A percentile compares a stretch with the other conserved stretches of the same genome.
phyloP scores from a whole-genome alignment of 805 yeast species.

The Gaillardinia entomophila region DNA sequence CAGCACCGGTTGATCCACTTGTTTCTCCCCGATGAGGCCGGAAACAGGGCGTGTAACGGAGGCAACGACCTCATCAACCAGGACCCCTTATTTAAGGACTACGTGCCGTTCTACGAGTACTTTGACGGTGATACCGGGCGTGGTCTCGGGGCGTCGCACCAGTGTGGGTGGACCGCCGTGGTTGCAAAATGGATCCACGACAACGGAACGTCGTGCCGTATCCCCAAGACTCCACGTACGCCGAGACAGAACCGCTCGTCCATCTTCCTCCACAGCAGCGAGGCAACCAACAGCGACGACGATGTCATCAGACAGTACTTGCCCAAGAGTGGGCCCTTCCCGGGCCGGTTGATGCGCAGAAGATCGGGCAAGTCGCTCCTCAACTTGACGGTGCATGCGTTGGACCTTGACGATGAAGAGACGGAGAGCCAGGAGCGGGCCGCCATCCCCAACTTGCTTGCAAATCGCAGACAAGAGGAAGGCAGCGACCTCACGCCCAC shows the following conservation, averaged over 20 bases:
- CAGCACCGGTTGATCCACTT: conserved; percentile 80
- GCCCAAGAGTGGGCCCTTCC: conserved; percentile 44
- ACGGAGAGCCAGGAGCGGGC: conserved; percentile 10
- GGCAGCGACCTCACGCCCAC: conserved; percentile 12
- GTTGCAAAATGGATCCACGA: conserved; percentile 91
- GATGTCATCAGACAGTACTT: conserved; percentile 36
- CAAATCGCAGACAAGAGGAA: conserved; percentile 7
- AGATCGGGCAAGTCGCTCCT: conserved; percentile 70
- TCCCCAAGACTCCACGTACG: conserved; percentile 13
- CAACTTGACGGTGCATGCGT: conserved; percentile 59
- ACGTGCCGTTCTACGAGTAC: conserved; percentile 77
- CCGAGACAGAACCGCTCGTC: conserved; percentile 14
- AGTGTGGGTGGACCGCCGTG: conserved; percentile 94
- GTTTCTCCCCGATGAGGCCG: conserved; percentile 62
- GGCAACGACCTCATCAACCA: conserved; percentile 46
- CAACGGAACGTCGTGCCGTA: conserved; percentile 66
- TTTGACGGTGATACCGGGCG: conserved; percentile 94
- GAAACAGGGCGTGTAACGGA: conserved; percentile 75
- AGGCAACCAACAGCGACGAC: conserved; percentile 12
- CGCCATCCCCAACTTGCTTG: background rate
- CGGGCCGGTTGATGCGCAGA: conserved; percentile 55
- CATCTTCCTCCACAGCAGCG: conserved; percentile 12
- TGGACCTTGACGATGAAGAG: conserved; percentile 66
- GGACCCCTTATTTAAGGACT: conserved; percentile 70
- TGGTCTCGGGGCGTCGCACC: conserved; percentile 91